Conservation (phyloP, 371 early-diverging fungal species). For the Astathelohania contejeani region DNA sequence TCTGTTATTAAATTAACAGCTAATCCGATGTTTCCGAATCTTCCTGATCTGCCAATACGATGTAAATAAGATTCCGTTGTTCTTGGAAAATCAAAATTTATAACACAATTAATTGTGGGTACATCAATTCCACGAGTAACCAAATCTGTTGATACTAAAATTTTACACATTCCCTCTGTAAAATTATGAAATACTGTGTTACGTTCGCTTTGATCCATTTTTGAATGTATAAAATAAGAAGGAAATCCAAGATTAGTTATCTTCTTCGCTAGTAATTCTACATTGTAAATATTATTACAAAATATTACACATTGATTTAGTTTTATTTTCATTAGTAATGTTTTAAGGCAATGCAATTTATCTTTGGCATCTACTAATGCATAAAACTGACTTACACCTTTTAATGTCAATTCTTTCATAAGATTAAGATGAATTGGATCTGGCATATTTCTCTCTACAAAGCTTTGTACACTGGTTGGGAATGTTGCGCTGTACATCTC, state of each 20-base stretch:
- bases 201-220: constrained; percentile 84
- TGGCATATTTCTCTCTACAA: constrained; percentile 73
- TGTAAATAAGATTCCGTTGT: constrained; percentile 94
- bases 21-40: constrained; percentile 85
- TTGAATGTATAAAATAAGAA: constrained; percentile 87
- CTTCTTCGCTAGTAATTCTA: constrained; percentile 82
- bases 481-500: constrained; percentile 91
- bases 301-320: constrained; percentile 97
- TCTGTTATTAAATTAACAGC: constrained; percentile 73
- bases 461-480: constrained; percentile 76
- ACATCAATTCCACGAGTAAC: constrained; percentile 96
- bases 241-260: constrained; percentile 88
- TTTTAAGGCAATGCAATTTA: constrained; percentile 87
- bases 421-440: constrained; percentile 89
- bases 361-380: constrained; percentile 87
- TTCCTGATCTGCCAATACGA: constrained; percentile 80
- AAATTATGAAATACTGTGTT: constrained; percentile 95
- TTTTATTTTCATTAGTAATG: constrained; percentile 80
- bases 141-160: constrained; percentile 57
- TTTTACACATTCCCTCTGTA: constrained; percentile 61
- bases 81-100: constrained; percentile 97
- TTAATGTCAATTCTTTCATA: constrained; percentile 88
- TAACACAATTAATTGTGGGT: constrained; percentile 91
- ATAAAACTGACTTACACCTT: constrained; percentile 91
- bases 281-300: constrained; percentile 87